Base-by-base conservation (phyloP, 2,329 filamentous ascomycete genomes). In the Trichophyton benhamiae region DNA sequence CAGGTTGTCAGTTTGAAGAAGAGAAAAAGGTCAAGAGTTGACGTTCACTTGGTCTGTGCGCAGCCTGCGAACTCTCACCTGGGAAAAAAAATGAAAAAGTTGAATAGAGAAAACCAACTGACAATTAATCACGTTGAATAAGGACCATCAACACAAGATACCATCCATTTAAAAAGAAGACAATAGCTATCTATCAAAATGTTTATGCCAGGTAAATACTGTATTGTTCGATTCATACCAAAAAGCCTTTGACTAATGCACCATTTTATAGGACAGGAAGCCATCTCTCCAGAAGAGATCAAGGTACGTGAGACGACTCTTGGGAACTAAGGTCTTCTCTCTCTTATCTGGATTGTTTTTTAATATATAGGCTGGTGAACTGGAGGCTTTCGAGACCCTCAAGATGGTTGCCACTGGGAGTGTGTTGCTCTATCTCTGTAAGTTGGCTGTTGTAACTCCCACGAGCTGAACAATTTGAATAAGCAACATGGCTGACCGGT, bases 381-480 rank as follows among this genome's bases (percentile, higher is more conserved):
- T 77, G 49, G 75, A 80, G 67, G 83, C 83, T 27, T 71, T 70
- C 61, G 72, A 76, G 66, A 81, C 81, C 52, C 75, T 86, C 67
- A 79, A 80, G 70, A 76, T 77, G 70, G 81, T 81, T 58, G 70
- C 80, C 62, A 76, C 77, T 52, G 78, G 79, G 60, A 82, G 81
- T 66, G 71, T 82, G 58, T 72, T 84, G 30, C 78, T 86, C 58
- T 86, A 86, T 73, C 77, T 86, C 58, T 84, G 83, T 86, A 79
- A 65, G 82, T 70, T 38, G 33, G 3, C 7, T n/a, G n/a, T 6
- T 30, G 7, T 25, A 4, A 20, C 52, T 42, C 1, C 30, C 41
- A 25, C 25, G 20, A 11, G 17, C 8, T 6, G 7, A 27, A 5
- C 13, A 22, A 30, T 20, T 22, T 11, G 38, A 59, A 13, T 13